A percentile compares a stretch with the other conserved stretches of the same genome.
These are phyloP conservation scores for Talaromyces rugulosus DNA, from an alignment of 2,329 filamentous ascomycete genomes.

Conservation along the genomic window DNA sequence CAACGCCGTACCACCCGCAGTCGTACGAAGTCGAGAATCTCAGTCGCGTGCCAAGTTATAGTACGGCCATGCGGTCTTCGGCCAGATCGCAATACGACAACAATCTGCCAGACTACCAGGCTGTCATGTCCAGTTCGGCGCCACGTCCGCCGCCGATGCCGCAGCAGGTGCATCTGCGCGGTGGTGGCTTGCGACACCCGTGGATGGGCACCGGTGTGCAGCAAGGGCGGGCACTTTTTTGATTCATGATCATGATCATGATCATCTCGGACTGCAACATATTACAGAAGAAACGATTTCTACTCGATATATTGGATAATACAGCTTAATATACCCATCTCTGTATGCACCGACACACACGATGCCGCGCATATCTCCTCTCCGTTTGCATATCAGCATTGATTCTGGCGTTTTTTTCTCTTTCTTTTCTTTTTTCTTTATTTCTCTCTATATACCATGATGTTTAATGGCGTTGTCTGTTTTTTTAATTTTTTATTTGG, in stretches of 20 bases:
- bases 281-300: background rate
- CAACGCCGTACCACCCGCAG: conserved; percentile 38
- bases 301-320: background rate
- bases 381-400: background rate
- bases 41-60: conserved; percentile 72
- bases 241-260: background rate
- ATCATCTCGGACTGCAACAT: background rate
- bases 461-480: background rate
- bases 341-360: background rate
- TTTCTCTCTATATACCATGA: background rate
- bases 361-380: background rate
- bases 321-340: background rate
- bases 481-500: background rate
- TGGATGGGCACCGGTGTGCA: conserved; percentile 18
- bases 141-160: conserved; percentile 23
- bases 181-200: conserved; percentile 26
- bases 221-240: background rate
- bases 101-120: conserved; percentile 63
- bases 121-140: conserved; percentile 37
- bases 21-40: conserved; percentile 60
- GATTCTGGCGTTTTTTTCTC: background rate
- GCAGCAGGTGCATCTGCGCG: conserved; percentile 35
- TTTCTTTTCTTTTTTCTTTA: background rate
- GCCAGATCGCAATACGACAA: conserved; percentile 51
- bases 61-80: conserved; percentile 65